These are phyloP conservation scores for Chaetomium olivaceum DNA, from an alignment of 2,329 filamentous ascomycete genomes.

Conservation along the genomic window DNA sequence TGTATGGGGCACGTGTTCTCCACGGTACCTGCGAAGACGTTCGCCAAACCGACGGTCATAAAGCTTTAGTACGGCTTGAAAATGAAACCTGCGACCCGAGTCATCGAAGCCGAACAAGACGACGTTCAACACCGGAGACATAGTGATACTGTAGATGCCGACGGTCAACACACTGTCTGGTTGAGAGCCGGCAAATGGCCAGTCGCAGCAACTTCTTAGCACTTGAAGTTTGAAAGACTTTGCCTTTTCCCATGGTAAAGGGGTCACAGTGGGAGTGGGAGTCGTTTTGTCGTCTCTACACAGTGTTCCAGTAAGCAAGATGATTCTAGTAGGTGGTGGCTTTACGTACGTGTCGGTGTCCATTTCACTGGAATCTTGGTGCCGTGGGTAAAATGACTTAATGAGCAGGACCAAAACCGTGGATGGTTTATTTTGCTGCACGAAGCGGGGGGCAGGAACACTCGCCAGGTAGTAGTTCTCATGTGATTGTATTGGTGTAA, in stretches of 20 bases:
- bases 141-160: not conserved
- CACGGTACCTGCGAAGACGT: not conserved
- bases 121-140: conserved; percentile 3
- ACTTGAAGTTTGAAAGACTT: not conserved
- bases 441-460: not conserved
- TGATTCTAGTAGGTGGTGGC: not conserved
- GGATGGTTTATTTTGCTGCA: not conserved
- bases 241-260: not conserved
- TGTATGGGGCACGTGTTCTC: conserved; percentile 1
- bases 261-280: not conserved
- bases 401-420: too few relatives aligned
- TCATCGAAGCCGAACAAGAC: not conserved
- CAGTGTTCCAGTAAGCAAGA: not conserved
- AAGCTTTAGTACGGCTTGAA: conserved; percentile 9
- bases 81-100: not conserved
- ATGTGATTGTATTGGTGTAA: not conserved
- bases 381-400: not conserved
- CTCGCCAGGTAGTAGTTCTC: not conserved
- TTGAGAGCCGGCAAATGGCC: not conserved
- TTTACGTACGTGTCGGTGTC: not conserved
- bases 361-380: not conserved
- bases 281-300: not conserved
- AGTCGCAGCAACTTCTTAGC: not conserved
- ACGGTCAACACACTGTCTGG: not conserved
- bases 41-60: conserved; percentile 10